Evolutionary conservation across 139 green algal species (phyloP).

Genomic region (Coelastrella sp.): DNA sequence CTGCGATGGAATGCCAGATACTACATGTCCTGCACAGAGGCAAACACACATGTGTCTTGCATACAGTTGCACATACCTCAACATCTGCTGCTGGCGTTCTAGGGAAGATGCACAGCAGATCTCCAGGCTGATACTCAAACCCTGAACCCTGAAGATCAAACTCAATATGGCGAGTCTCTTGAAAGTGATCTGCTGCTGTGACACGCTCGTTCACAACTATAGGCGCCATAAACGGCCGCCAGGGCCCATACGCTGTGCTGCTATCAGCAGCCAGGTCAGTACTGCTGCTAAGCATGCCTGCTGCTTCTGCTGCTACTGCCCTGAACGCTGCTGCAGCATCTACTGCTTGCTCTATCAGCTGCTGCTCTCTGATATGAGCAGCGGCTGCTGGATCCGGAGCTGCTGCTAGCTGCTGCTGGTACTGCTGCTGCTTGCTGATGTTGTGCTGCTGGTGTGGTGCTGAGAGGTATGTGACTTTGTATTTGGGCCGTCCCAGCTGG

Average conservation of each 20-base stretch:
- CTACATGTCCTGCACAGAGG: too few species aligned
- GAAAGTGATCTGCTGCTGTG: conserved; percentile 81
- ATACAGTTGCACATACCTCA: conserved; percentile 16
- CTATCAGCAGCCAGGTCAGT: not conserved
- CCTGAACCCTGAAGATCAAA: conserved; percentile 71
- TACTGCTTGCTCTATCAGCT: conserved; percentile 44
- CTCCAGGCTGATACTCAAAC: conserved; percentile 82
- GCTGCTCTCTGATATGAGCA: conserved; percentile 10
- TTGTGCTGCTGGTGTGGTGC: not conserved
- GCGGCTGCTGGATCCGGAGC: not conserved
- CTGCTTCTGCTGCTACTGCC: conserved; percentile 55
- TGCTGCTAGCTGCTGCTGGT: conserved; percentile 24
- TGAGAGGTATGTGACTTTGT: conserved; percentile 55
- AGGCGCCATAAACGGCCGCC: conserved; percentile 70
- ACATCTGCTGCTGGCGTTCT: conserved; percentile 46
- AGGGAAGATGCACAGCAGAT: conserved; percentile 86
- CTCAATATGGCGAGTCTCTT: conserved; percentile 88
- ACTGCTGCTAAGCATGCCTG: conserved; percentile 38
- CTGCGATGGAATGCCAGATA: too few species aligned
- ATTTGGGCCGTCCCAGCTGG: conserved; percentile 69
- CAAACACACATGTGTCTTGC: not conserved
- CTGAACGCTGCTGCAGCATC: conserved; percentile 57
- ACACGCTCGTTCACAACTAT: conserved; percentile 78
- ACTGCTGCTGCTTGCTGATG: conserved; percentile 11
- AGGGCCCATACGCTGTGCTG: conserved; percentile 53